Evolutionary conservation across 2,329 filamentous ascomycete genomes (phyloP).

Genomic region (Penicillium rolfsii): DNA sequence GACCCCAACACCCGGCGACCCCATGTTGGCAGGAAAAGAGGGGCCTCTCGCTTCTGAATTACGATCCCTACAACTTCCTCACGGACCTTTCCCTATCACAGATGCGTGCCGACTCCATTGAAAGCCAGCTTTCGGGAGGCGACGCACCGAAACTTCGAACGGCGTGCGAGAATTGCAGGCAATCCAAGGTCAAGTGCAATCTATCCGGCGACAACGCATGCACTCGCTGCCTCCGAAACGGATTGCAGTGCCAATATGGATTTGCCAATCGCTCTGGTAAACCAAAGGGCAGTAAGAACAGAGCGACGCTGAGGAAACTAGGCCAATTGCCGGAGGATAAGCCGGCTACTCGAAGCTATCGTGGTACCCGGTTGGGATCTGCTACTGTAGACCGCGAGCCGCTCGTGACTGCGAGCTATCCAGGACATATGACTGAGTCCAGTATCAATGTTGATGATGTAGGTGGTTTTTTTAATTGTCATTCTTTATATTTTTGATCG

Average conservation of each 20-base stretch:
- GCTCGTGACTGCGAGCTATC: constrained; percentile 7
- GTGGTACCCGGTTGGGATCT: constrained; percentile 20
- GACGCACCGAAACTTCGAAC: constrained; percentile 43
- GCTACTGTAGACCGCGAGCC: constrained; percentile 21
- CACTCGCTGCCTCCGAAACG: constrained; percentile 44
- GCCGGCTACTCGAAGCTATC: constrained; percentile 24
- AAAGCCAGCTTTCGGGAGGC: constrained; percentile 27
- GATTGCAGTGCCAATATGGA: constrained; percentile 42
- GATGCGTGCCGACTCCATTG: constrained; percentile 37
- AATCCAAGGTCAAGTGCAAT: constrained; percentile 47
- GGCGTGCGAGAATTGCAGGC: constrained; percentile 45
- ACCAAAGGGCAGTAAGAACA: constrained; percentile 46
- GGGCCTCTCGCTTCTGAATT: neutral
- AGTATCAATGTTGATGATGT: constrained; percentile 26
- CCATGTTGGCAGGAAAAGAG: neutral
- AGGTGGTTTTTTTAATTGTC: neutral
- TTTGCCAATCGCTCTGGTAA: constrained; percentile 46
- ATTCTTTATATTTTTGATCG: too few species aligned
- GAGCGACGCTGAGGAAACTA: constrained; percentile 42
- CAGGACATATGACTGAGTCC: constrained; percentile 16
- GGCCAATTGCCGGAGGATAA: constrained; percentile 42
- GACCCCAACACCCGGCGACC: neutral
- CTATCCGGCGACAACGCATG: constrained; percentile 42
- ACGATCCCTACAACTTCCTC: neutral
- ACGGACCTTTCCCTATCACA: neutral